Evolutionary conservation across 2,329 filamentous ascomycete genomes (phyloP), one percentile per base, ranked within the genome.

Genomic region (Fusarium pseudocircinatum): DNA sequence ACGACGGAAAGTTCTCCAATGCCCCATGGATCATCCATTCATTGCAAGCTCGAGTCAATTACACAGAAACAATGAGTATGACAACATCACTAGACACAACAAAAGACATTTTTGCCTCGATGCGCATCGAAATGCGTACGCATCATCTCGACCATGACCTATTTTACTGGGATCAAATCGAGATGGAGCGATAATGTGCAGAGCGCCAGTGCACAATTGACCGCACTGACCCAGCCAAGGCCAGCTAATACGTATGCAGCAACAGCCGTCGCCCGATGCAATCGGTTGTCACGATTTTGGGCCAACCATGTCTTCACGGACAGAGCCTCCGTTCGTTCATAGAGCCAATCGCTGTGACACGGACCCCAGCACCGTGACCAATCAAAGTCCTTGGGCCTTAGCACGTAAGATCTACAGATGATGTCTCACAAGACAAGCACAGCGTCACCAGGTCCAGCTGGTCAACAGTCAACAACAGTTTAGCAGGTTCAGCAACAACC

Each of bases 321-420:
- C 3, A 6, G 7, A 7, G 22, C 8, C 13, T 14, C n/a, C 47
- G 47, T 3, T 4, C 14, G 1, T 26, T 7, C 12, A 2, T 5
- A 15, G 0, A 24, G 47, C 47, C 47, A 52, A 36, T 15, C 12
- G 8, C 2, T 14, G 8, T 34, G 3, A 7, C 30, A 20, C 30
- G 30, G 47, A 34, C 26, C 26, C 26, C 26, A 28, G 26, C 26
- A 28, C 49, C 13, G 49, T 20, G 4, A 7, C 32, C 32, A 52
- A 52, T 52, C 49, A 52, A 11, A 36, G 11, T 15, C 9, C n/a
- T 12, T 7, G 16, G 12, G 4, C 12, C 32, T 36, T 22, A 24
- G n/a, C 32, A 24, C 9, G 2, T 11, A 36, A 52, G 49, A 52
- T 36, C 32, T 22, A 8, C 18, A 36, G 2, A 52, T 52, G 12